Conservation (phyloP, 2,329 filamentous ascomycete genomes). For the Stemphylium lycopersici region DNA sequence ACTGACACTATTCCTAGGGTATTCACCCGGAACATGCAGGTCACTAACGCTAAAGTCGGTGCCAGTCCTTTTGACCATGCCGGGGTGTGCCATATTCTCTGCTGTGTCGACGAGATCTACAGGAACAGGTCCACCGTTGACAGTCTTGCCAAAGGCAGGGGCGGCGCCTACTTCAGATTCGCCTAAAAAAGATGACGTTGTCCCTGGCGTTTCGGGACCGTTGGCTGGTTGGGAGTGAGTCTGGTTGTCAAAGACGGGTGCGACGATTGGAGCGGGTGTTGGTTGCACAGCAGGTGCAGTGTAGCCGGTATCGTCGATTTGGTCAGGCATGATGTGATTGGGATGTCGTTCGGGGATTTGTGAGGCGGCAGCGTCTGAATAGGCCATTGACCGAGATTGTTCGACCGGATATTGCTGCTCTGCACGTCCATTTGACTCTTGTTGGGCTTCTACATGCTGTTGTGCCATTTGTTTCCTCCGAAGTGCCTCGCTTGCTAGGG, state of each 20-base stretch:
- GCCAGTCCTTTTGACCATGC: constrained; percentile 51
- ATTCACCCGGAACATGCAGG: constrained; percentile 73
- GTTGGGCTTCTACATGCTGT: constrained; percentile 31
- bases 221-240: constrained; percentile 16
- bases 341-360: constrained; percentile 21
- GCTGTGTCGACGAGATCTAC: constrained; percentile 24
- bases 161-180: constrained; percentile 34
- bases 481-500: constrained; percentile 46
- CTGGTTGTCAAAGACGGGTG: constrained; percentile 10
- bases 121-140: constrained; percentile 39
- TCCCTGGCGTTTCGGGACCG: constrained; percentile 22
- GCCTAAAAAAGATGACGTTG: constrained; percentile 42
- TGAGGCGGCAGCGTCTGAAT: constrained; percentile 7
- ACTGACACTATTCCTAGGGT: constrained; percentile 49
- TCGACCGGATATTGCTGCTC: constrained; percentile 13
- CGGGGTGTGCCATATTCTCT: constrained; percentile 52
- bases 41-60: constrained; percentile 63
- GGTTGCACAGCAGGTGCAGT: constrained; percentile 10
- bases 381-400: constrained; percentile 2
- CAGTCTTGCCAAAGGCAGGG: constrained; percentile 31
- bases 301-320: constrained; percentile 20
- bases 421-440: constrained; percentile 24
- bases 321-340: constrained; percentile 18
- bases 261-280: constrained; percentile 19
- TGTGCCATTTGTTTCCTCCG: constrained; percentile 37